Evolutionary conservation across 1,139 yeast species (phyloP), one percentile per base, ranked within the genome.

Genomic region (Lodderomyces elongisporus): DNA sequence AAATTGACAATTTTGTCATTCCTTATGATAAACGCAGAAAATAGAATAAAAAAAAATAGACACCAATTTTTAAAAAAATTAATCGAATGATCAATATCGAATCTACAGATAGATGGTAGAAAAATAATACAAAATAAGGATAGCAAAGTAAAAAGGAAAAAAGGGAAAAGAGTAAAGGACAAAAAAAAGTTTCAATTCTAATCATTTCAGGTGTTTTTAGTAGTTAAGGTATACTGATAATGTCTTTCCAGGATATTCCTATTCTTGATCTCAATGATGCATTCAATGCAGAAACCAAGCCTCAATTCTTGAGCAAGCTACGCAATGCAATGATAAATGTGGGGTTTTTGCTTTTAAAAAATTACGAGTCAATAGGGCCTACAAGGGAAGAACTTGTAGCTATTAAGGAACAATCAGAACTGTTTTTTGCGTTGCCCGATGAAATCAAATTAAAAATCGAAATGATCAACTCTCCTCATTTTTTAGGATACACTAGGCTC

Each of bases 401-500:
- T 3, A 59, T 79, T 31, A 64, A 66, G 42, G 47, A 47, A 2
- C 62, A 74, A 39, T 59, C 82, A 0, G 49, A 61, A 3, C 52
- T 62, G n/a, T 72, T 77, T 44, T 79, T 79, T 47, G 65, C 60
- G 0, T 58, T 78, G 23, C 82, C 84, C 0, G 60, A 62, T 5
- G 59, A 64, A 9, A 74, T 69, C 40, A 79, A 79, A 51, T 48
- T 60, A 37, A 62, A 59, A 24, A 60, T 77, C 33, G 79, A 75
- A 33, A 80, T 80, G 85, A 64, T 71, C 30, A 59, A 77, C 38
- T 74, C 77, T 27, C 79, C 77, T 10, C 85, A 80, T 47, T 79
- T 80, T 49, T 62, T 79, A 34, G 88, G 88, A 1, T 80, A 80
- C 51, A 75, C 80, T 27, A 63, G 72, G 13, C 57, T 80, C 12